Conservation (phyloP, 441 rosid species). For the Populus hybrid region DNA sequence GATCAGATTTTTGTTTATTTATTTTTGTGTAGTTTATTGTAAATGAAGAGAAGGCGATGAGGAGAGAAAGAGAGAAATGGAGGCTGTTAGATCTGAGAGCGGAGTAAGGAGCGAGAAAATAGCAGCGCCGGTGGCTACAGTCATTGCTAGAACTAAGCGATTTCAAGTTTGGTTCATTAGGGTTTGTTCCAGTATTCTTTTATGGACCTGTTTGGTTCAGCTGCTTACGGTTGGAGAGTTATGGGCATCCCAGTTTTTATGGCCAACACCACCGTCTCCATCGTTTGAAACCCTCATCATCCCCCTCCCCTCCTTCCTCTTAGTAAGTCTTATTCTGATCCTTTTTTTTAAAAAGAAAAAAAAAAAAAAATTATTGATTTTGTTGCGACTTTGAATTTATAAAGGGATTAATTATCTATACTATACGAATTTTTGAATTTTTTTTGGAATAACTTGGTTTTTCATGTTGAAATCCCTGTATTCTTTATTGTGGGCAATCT, state of each 20-base stretch:
- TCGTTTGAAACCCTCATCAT: conserved; percentile 43
- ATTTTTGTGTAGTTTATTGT: conserved; percentile 9
- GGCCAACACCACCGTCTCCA: conserved; percentile 41
- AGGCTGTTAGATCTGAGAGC: conserved; percentile 78
- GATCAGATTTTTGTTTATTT: not conserved
- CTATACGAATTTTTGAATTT: not conserved
- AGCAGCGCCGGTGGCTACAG: conserved; percentile 32
- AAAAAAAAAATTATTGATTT: not conserved
- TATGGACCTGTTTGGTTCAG: conserved; percentile 99
- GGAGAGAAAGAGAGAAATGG: conserved; percentile 58
- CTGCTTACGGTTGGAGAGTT: conserved; percentile 79
- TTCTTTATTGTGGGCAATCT: not conserved
- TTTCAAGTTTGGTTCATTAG: conserved; percentile 83
- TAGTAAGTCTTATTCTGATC: not conserved
- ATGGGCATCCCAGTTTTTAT: conserved; percentile 74
- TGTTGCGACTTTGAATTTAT: not conserved
- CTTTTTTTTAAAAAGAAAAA: not conserved
- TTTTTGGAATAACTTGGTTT: not conserved
- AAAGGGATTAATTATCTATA: not conserved
- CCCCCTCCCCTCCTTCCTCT: conserved; percentile 16
- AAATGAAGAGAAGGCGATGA: conserved; percentile 70
- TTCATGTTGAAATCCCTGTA: not conserved
- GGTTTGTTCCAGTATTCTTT: conserved; percentile 82
- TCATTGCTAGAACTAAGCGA: conserved; percentile 58
- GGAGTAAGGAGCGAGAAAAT: conserved; percentile 52